Conservation (phyloP, 2,329 filamentous ascomycete genomes). For the Trichophyton equinum region DNA sequence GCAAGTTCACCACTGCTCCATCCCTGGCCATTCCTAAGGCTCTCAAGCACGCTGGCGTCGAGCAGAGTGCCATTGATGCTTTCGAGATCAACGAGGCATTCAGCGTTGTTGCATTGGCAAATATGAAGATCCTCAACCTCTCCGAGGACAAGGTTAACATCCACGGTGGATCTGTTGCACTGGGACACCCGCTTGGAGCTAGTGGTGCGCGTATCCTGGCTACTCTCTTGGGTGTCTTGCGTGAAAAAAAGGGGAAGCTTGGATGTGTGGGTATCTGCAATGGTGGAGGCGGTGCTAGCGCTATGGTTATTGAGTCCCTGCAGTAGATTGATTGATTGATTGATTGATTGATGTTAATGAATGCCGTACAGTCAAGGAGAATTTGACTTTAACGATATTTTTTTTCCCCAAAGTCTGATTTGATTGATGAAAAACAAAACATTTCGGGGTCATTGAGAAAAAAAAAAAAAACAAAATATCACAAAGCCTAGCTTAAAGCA, state of each 20-base stretch:
- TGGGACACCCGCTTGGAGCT: slow-evolving; percentile 87
- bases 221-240: slow-evolving; percentile 77
- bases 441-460: neutral
- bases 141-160: slow-evolving; percentile 82
- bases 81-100: slow-evolving; percentile 99
- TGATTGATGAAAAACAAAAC: neutral
- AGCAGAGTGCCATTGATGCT: slow-evolving; percentile 65
- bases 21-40: slow-evolving; percentile 94
- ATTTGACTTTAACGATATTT: neutral
- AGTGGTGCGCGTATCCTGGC: slow-evolving; percentile 89
- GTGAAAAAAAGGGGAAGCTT: slow-evolving; percentile 84
- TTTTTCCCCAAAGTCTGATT: neutral
- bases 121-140: slow-evolving; percentile 80
- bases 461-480: neutral
- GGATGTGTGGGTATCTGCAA: slow-evolving; percentile 95
- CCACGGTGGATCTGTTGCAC: slow-evolving; percentile 86
- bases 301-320: slow-evolving; percentile 68
- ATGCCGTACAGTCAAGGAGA: neutral
- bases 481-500: neutral
- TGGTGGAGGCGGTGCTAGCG: slow-evolving; percentile 88
- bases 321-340: slow-evolving; percentile 19
- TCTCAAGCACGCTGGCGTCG: slow-evolving; percentile 80
- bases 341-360: neutral
- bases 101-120: slow-evolving; percentile 88
- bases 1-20: slow-evolving; percentile 91